Evolutionary conservation across 371 early-diverging fungal species (phyloP), one percentile per base, ranked within the genome.

Genomic region (Quaeritorhiza haematococci): DNA sequence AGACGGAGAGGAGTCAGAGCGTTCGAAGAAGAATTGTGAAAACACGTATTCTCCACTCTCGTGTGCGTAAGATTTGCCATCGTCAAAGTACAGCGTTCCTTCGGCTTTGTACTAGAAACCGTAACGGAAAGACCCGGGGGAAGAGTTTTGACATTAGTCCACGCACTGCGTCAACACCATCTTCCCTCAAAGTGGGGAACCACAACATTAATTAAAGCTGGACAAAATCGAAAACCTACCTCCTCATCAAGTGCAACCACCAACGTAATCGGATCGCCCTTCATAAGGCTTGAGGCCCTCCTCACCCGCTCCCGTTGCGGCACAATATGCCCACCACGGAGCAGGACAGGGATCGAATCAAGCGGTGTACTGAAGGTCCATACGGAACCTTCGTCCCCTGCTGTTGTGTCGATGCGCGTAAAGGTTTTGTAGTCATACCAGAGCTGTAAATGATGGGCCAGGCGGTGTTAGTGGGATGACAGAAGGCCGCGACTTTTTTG

Each of bases 261-360:
- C 23, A 98, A 72, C 3, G 96, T 96, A 64, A 91, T 89, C 0
- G 98, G 97, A 67, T 98, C 98, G 33, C 74, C 69, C 33, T 72
- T 70, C 89, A 89, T 89, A 5, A 89, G 77, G 21, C 77, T 58
- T 1, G 94, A 89, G 26, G 92, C 85, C 27, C 94, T 84, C 48
- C 98, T 87, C 15, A 83, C 70, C 50, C 97, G 86, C 64, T 93
- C 91, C 30, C 93, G 83, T 10, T 86, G 81, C 21, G 94, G 85
- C 10, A 96, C 60, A 52, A 97, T 93, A 23, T 73, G 73, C 10
- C 98, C 98, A 35, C 90, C 93, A 17, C 90, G 87, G 17, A 90
- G 74, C 61, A 86, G 92, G 3, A 89, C 89, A 33, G 94, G 93
- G 33, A 91, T 83, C 52, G 73, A 82, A 19, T 85, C 81, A 1